These are phyloP conservation scores for Laburnicola sp. DNA, from an alignment of 2,329 filamentous ascomycete genomes.

Conservation along the genomic window DNA sequence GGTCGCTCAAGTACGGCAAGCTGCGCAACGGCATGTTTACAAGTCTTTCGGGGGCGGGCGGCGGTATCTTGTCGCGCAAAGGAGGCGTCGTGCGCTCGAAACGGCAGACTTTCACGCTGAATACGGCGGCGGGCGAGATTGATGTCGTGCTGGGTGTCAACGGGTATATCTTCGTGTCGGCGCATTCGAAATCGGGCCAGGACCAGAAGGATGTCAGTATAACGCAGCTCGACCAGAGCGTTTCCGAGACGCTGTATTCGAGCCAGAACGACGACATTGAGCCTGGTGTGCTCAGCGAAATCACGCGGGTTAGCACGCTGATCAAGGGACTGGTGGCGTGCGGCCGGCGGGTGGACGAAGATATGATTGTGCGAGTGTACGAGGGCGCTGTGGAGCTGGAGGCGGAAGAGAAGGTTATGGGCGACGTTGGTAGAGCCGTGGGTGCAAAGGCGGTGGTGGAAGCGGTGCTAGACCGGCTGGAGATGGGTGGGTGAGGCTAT, in stretches of 20 bases:
- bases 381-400: constrained; percentile 77
- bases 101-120: constrained; percentile 80
- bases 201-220: constrained; percentile 64
- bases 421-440: constrained; percentile 45
- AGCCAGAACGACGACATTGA: constrained; percentile 90
- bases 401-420: constrained; percentile 61
- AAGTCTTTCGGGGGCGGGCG: constrained; percentile 76
- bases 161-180: constrained; percentile 94
- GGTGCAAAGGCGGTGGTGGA: constrained; percentile 40
- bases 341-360: constrained; percentile 84
- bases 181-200: constrained; percentile 67
- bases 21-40: constrained; percentile 90
- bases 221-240: constrained; percentile 84
- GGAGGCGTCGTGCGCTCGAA: constrained; percentile 82
- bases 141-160: constrained; percentile 93
- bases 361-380: constrained; percentile 81
- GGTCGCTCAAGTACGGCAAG: constrained; percentile 91
- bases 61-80: constrained; percentile 53
- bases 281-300: constrained; percentile 79
- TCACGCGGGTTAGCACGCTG: constrained; percentile 78
- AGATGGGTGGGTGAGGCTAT: constrained; percentile 25
- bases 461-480: constrained; percentile 33
- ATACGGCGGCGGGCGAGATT: constrained; percentile 65
- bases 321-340: constrained; percentile 81
- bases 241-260: constrained; percentile 85